Conservation (phyloP, 148 eudicot genomes). For the Persicaria maculosa region DNA sequence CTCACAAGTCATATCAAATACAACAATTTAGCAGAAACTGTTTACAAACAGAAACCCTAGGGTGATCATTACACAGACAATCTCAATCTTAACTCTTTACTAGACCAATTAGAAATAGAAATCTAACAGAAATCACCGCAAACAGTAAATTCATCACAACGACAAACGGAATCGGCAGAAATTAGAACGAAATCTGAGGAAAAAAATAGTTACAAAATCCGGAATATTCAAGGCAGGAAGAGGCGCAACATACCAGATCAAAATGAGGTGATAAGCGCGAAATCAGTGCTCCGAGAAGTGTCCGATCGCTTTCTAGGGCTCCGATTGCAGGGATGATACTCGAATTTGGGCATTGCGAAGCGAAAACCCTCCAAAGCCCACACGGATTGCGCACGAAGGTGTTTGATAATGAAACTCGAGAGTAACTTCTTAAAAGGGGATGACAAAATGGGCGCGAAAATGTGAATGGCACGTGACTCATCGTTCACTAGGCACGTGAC, state of each 20-base stretch:
- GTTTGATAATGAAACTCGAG: not conserved
- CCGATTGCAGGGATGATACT: not conserved
- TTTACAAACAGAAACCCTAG: no score
- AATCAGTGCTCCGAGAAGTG: not conserved
- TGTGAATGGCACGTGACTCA: not conserved
- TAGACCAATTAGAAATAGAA: not conserved
- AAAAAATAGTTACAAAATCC: not conserved
- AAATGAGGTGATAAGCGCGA: not conserved
- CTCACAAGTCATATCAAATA: not conserved
- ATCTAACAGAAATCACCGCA: not conserved
- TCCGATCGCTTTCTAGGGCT: constrained; percentile 1
- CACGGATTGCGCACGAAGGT: not conserved
- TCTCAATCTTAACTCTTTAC: no score
- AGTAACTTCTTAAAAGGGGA: not conserved
- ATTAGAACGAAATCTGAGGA: not conserved
- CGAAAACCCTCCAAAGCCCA: not conserved
- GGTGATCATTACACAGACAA: no score
- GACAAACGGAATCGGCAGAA: not conserved
- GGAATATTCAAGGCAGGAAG: not conserved
- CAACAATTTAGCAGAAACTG: not conserved
- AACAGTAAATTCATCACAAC: not conserved
- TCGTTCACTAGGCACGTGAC: no score
- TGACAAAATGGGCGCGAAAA: not conserved
- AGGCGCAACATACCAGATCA: not conserved
- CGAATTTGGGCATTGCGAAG: not conserved